Conservation (phyloP, 139 green algal genomes). For the Haematococcus sp. region DNA sequence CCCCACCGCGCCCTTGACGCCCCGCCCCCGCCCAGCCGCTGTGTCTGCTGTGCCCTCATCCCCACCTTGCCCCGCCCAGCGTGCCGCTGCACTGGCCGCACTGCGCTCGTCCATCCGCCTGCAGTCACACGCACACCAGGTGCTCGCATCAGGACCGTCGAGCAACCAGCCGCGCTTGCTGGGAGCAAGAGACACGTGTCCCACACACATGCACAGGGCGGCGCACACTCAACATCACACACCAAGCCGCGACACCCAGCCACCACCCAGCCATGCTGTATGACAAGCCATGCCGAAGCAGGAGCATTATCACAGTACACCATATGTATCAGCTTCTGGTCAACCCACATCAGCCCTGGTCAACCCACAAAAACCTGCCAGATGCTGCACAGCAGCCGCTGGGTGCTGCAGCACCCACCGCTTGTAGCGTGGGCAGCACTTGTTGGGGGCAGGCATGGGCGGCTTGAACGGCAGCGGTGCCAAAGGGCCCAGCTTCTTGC, state of each 20-base stretch:
- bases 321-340: not conserved
- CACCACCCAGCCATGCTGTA: too few relatives aligned
- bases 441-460: not conserved
- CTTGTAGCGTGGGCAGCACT: not conserved
- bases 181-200: too few relatives aligned
- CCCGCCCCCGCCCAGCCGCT: not conserved
- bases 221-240: too few relatives aligned
- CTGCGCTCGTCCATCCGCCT: too few relatives aligned
- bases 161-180: too few relatives aligned
- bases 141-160: too few relatives aligned
- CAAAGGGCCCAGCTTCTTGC: not conserved
- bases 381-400: not conserved
- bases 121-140: too few relatives aligned
- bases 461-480: constrained; percentile 1
- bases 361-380: not conserved
- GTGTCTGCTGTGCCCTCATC: not conserved
- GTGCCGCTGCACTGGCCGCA: not conserved
- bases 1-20: not conserved
- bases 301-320: not conserved
- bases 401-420: not conserved
- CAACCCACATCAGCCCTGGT: not conserved
- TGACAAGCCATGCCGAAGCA: too few relatives aligned
- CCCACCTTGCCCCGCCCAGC: not conserved
- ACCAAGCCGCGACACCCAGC: too few relatives aligned
- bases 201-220: too few relatives aligned